Conservation (phyloP, 345 rosid genomes). For the Limnanthes douglasii region DNA sequence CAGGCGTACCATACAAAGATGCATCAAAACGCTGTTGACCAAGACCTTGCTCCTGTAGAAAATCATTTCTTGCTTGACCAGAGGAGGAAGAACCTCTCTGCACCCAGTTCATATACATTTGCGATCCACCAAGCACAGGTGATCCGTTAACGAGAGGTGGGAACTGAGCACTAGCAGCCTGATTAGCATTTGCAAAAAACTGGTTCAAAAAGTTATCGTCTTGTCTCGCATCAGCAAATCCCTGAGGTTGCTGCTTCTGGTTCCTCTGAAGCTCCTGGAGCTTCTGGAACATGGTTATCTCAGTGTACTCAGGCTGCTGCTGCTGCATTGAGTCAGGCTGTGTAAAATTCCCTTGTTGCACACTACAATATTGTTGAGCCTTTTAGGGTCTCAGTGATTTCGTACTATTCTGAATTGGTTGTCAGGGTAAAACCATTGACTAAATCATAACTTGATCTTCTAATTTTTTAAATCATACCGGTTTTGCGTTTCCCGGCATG, state of each 20-base stretch:
- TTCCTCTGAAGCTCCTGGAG: conserved; percentile 64
- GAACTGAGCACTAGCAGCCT: conserved; percentile 23
- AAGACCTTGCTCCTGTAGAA: conserved; percentile 18
- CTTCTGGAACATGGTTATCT: conserved; percentile 45
- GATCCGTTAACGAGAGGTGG: conserved; percentile 33
- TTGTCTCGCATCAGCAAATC: conserved; percentile 27
- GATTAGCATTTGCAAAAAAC: conserved; percentile 21
- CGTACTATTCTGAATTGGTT: conserved; percentile 26
- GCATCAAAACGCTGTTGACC: conserved; percentile 34
- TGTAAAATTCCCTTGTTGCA: conserved; percentile 15
- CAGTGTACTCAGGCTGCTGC: conserved; percentile 48
- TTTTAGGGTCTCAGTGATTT: conserved; percentile 24
- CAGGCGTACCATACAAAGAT: conserved; percentile 37
- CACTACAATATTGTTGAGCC: conserved; percentile 20
- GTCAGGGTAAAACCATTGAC: conserved; percentile 27
- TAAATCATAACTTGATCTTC: no score
- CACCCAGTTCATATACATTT: conserved; percentile 30
- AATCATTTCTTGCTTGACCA: conserved; percentile 19
- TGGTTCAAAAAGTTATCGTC: conserved; percentile 32
- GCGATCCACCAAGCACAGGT: conserved; percentile 35
- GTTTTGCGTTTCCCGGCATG: no score
- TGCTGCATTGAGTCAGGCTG: conserved; percentile 34
- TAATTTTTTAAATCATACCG: no score
- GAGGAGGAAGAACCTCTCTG: conserved; percentile 27
- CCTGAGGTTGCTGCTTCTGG: no score